Conservation (phyloP, 164 flowering plant genomes). For the Warburgia ugandensis region DNA sequence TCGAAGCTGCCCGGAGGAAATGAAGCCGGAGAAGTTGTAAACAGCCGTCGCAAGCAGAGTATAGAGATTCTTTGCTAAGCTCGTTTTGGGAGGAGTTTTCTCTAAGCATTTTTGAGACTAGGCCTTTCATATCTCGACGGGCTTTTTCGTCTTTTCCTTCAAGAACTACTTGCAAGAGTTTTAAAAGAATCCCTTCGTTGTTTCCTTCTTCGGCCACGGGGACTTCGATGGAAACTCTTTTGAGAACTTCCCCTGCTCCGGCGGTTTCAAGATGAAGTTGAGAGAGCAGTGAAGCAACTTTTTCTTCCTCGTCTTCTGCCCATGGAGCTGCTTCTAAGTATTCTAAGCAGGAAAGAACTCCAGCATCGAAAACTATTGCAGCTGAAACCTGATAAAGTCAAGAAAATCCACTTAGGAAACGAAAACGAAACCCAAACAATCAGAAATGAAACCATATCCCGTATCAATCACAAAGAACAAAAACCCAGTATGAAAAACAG, state of each 20-base stretch:
- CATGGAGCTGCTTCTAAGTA: conserved; percentile 98
- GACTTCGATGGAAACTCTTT: conserved; percentile 69
- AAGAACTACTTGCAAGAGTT: conserved; percentile 73
- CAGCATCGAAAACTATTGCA: conserved; percentile 90
- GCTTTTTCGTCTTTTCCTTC: conserved; percentile 96
- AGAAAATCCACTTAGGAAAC: no score
- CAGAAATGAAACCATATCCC: neutral
- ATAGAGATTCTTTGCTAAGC: conserved; percentile 69
- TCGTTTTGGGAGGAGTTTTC: conserved; percentile 72
- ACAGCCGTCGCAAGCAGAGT: conserved; percentile 68
- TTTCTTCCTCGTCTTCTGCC: conserved; percentile 98
- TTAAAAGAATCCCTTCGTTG: conserved; percentile 57
- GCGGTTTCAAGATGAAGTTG: conserved; percentile 74
- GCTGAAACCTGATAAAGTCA: conserved; percentile 84
- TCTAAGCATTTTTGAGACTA: conserved; percentile 78
- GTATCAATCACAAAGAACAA: neutral
- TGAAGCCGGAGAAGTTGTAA: conserved; percentile 43
- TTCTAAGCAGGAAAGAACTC: conserved; percentile 85
- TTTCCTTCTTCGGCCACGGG: conserved; percentile 35
- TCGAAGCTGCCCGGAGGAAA: conserved; percentile 46
- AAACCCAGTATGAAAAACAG: neutral
- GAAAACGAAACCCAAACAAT: neutral
- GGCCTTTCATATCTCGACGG: conserved; percentile 86
- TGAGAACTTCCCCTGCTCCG: conserved; percentile 78
- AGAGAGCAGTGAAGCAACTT: conserved; percentile 62